Percentiles rank a stretch among this genome's conserved stretches.
phyloP scores from a whole-genome alignment of 352 stramenopile species.

The Pythium rishiriense region DNA sequence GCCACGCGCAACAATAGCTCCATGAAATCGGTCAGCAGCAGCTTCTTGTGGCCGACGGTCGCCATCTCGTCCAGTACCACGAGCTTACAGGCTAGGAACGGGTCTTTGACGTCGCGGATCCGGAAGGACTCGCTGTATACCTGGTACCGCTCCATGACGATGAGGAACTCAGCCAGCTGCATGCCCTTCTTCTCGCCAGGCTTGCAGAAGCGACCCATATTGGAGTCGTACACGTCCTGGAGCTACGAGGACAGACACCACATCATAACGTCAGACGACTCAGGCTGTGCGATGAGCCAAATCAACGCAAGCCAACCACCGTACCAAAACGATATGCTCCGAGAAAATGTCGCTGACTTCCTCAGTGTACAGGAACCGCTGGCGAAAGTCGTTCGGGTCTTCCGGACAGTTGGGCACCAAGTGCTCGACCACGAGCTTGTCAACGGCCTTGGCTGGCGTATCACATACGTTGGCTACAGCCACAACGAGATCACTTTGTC shows the following conservation, averaged over 20 bases:
- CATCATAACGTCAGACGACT: background rate
- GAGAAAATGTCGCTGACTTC: constrained; percentile 74
- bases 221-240: constrained; percentile 71
- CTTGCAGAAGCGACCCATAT: constrained; percentile 76
- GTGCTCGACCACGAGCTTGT: constrained; percentile 68
- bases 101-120: constrained; percentile 65
- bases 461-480: constrained; percentile 62
- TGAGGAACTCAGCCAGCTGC: constrained; percentile 68
- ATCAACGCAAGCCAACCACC: background rate
- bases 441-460: constrained; percentile 62
- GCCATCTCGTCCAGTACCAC: constrained; percentile 78
- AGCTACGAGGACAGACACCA: constrained; percentile 31
- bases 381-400: constrained; percentile 73
- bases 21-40: constrained; percentile 79
- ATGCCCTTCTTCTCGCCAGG: constrained; percentile 78
- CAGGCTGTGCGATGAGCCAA: background rate
- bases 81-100: constrained; percentile 73
- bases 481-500: too few relatives aligned
- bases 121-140: constrained; percentile 67
- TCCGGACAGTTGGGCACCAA: constrained; percentile 46
- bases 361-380: constrained; percentile 72
- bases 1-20: constrained; percentile 67
- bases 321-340: constrained; percentile 70
- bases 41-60: constrained; percentile 66
- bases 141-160: constrained; percentile 62